Percentiles rank a stretch among this genome's conserved stretches.
phyloP scores from a whole-genome alignment of 2,329 filamentous ascomycete species.

The Cadophora gregata region DNA sequence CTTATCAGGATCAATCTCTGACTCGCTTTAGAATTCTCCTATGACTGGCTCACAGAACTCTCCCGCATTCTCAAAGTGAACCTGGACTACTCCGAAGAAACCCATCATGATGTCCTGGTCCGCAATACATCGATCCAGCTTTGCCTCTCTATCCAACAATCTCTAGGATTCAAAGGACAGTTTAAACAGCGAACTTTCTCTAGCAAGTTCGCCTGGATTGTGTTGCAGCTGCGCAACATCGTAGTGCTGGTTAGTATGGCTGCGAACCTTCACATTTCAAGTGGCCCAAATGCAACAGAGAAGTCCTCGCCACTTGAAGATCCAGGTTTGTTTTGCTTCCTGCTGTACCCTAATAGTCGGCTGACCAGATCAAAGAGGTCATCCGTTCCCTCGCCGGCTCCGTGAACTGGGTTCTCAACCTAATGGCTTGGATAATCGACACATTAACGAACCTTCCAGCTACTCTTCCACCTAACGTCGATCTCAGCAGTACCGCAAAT shows the following conservation, averaged over 20 bases:
- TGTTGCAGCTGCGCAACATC: conserved; percentile 77
- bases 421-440: conserved; percentile 68
- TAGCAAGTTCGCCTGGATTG: conserved; percentile 76
- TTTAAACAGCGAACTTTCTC: conserved; percentile 65
- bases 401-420: conserved; percentile 78
- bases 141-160: conserved; percentile 79
- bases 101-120: conserved; percentile 73
- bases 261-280: conserved; percentile 52
- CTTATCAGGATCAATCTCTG: background rate
- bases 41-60: conserved; percentile 69
- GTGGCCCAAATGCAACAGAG: conserved; percentile 58
- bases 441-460: conserved; percentile 61
- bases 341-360: background rate
- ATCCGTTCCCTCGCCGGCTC: conserved; percentile 76
- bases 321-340: conserved; percentile 52
- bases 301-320: conserved; percentile 68
- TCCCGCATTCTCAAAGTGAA: conserved; percentile 73
- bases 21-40: conserved; percentile 57
- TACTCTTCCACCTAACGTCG: conserved; percentile 52
- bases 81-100: conserved; percentile 82
- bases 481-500: conserved; percentile 52
- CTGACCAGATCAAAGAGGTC: conserved; percentile 58
- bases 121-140: conserved; percentile 75
- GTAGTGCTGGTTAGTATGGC: conserved; percentile 69
- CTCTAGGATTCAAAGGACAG: conserved; percentile 75